Percentiles rank a stretch among this genome's conserved stretches.
Conservation (phyloP, 2,329 filamentous ascomycete species). For the Emericellopsis atlantica region DNA sequence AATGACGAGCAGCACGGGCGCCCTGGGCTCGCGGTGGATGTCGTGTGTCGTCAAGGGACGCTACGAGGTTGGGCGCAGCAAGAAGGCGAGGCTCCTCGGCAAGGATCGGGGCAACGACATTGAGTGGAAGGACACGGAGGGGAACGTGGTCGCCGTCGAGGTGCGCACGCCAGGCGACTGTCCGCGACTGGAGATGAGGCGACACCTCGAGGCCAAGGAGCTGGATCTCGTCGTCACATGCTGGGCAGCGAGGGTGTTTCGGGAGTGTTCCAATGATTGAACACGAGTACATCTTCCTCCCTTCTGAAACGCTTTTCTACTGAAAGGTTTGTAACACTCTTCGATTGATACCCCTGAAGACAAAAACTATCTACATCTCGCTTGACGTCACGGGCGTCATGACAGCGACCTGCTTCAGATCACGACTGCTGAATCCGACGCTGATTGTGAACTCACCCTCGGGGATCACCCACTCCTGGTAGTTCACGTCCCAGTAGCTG, state of each 20-base stretch:
- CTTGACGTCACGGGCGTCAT: not conserved
- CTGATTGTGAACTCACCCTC: conserved; percentile 15
- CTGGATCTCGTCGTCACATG: not conserved
- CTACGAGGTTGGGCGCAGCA: not conserved
- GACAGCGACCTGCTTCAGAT: conserved; percentile 7
- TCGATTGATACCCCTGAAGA: too few species aligned
- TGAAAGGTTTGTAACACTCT: too few species aligned
- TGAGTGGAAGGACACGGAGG: not conserved
- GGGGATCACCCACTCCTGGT: conserved; percentile 27
- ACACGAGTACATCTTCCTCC: too few species aligned
- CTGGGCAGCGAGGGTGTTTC: not conserved
- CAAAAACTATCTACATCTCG: not conserved
- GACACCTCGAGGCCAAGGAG: not conserved
- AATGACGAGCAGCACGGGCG: not conserved
- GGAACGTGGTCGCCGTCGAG: not conserved
- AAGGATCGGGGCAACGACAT: not conserved
- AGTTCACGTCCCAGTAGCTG: conserved; percentile 32
- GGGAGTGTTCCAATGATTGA: not conserved
- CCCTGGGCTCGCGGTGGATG: not conserved
- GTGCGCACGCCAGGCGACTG: not conserved
- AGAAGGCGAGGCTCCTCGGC: not conserved
- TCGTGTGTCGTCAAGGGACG: not conserved
- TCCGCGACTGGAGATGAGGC: not conserved
- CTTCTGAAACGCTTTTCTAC: too few species aligned
- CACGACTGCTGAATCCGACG: conserved; percentile 17